These are phyloP conservation scores for Macadamia tetraphylla DNA, from an alignment of 164 flowering plant genomes.

Conservation along the genomic window DNA sequence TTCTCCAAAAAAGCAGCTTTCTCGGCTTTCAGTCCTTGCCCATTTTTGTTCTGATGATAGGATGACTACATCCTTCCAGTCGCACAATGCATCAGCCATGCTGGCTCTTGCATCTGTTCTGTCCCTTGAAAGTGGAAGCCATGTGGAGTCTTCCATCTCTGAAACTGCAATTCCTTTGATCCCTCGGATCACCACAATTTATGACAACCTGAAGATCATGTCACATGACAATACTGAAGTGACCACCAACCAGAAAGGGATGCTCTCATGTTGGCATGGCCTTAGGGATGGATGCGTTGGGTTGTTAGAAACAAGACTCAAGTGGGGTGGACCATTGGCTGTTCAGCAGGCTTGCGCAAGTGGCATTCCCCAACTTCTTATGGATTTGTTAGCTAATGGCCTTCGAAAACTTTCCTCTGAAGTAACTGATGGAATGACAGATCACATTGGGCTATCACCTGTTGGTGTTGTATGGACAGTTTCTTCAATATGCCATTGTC, in stretches of 20 bases:
- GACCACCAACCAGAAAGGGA: slow-evolving; percentile 18
- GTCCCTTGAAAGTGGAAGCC: slow-evolving; percentile 61
- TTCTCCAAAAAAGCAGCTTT: slow-evolving; percentile 61
- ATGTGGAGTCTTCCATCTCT: slow-evolving; percentile 47
- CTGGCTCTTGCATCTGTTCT: slow-evolving; percentile 83
- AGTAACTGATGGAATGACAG: slow-evolving; percentile 25
- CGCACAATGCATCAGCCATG: slow-evolving; percentile 79
- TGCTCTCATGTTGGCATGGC: slow-evolving; percentile 84
- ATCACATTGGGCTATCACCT: slow-evolving; percentile 69
- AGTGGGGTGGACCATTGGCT: slow-evolving; percentile 86
- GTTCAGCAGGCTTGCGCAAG: slow-evolving; percentile 82
- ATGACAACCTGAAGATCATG: slow-evolving; percentile 48
- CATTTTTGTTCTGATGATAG: slow-evolving; percentile 63
- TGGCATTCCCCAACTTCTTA: slow-evolving; percentile 69
- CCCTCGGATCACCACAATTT: slow-evolving; percentile 72
- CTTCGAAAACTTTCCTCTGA: slow-evolving; percentile 22
- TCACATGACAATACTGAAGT: slow-evolving; percentile 29
- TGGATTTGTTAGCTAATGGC: slow-evolving; percentile 42
- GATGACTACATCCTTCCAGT: slow-evolving; percentile 37
- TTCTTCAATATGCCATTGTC: slow-evolving; percentile 75
- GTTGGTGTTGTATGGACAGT: slow-evolving; percentile 78
- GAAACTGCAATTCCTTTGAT: slow-evolving; percentile 79
- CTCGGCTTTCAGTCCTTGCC: slow-evolving; percentile 70
- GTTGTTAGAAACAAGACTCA: slow-evolving; percentile 65
- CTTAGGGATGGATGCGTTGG: slow-evolving; percentile 88